Evolutionary conservation across 2,329 filamentous ascomycete species (phyloP).

Genomic region (Cordyceps cateniannulata): DNA sequence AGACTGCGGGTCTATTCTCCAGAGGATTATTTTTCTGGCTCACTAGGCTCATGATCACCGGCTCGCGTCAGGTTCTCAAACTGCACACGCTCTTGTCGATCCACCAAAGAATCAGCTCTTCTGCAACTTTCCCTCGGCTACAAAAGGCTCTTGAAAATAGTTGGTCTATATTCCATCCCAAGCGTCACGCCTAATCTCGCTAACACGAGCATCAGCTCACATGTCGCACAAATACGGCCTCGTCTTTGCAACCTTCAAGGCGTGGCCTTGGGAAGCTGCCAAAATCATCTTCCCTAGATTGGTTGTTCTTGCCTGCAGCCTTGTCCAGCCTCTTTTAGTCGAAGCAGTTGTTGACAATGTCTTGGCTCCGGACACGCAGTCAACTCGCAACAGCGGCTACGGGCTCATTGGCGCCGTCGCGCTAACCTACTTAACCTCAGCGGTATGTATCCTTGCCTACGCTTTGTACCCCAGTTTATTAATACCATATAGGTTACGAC

Average conservation of each 20-base stretch:
- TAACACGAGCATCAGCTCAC: not conserved
- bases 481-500: not conserved
- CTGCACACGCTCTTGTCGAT: constrained; percentile 7
- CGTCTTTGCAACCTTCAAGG: constrained; percentile 5
- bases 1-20: constrained; percentile 2
- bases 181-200: constrained; percentile 1
- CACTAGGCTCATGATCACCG: constrained; percentile 3
- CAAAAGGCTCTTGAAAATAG: constrained; percentile 6
- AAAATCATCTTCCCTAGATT: not conserved
- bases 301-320: not conserved
- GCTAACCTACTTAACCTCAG: not conserved
- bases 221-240: not conserved
- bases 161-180: constrained; percentile 5
- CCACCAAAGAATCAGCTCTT: constrained; percentile 11
- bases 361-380: not conserved
- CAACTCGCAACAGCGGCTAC: constrained; percentile 5
- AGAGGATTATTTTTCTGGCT: constrained; percentile 10
- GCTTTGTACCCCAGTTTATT: not conserved
- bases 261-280: not conserved
- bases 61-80: constrained; percentile 4
- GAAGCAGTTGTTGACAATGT: constrained; percentile 4
- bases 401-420: constrained; percentile 9
- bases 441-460: not conserved
- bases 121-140: constrained; percentile 8
- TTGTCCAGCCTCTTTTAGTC: constrained; percentile 5